Evolutionary conservation across 2,329 filamentous ascomycete genomes (phyloP).

Genomic region (Kalmusia sp.): DNA sequence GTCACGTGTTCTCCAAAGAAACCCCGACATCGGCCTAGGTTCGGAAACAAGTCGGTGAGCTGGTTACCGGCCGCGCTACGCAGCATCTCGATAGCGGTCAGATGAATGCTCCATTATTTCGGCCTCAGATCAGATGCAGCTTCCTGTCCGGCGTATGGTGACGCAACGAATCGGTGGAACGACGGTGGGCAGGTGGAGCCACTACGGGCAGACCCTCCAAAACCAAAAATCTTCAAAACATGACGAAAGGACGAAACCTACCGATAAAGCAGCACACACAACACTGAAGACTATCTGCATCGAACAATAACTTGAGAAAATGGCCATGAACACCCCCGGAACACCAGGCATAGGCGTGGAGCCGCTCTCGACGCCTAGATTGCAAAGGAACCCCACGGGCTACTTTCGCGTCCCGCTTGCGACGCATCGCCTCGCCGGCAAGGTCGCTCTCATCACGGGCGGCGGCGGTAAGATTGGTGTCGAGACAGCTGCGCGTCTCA

Average conservation of each 20-base stretch:
- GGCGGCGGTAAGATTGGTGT: slow-evolving; percentile 43
- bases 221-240: slow-evolving; percentile 5
- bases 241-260: slow-evolving; percentile 1
- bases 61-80: slow-evolving; percentile 7
- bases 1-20: not conserved
- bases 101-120: slow-evolving; percentile 1
- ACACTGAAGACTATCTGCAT: too few relatives aligned
- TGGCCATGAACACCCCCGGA: slow-evolving; percentile 3
- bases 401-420: slow-evolving; percentile 31
- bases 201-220: slow-evolving; percentile 3
- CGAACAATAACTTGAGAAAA: not conserved
- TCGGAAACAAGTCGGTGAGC: not conserved
- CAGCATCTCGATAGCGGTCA: not conserved
- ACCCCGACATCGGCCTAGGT: not conserved
- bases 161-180: slow-evolving; percentile 14
- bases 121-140: not conserved
- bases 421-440: slow-evolving; percentile 38
- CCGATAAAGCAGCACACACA: slow-evolving; percentile 4
- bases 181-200: slow-evolving; percentile 15
- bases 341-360: slow-evolving; percentile 7
- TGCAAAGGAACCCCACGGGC: slow-evolving; percentile 15
- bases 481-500: slow-evolving; percentile 44
- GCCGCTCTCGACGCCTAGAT: slow-evolving; percentile 32
- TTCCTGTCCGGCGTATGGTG: slow-evolving; percentile 5
- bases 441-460: slow-evolving; percentile 43